These are phyloP conservation scores for Acmispon strigosus DNA, from an alignment of 306 rosid genomes.

Conservation along the genomic window DNA sequence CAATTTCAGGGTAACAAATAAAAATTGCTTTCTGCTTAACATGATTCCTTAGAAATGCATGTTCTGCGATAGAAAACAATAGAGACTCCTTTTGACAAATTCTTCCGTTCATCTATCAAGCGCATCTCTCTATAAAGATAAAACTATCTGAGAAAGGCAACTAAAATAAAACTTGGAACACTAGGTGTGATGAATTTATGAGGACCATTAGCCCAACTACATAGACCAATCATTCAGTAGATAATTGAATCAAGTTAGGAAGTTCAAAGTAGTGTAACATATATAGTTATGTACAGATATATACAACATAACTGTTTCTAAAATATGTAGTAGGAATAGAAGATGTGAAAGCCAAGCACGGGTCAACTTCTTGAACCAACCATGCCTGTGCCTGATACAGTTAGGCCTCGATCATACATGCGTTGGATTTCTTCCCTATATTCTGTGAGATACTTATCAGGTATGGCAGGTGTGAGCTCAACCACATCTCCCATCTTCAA, in stretches of 20 bases:
- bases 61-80: no score
- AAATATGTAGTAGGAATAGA: neutral
- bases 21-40: no score
- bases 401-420: slow-evolving; percentile 70
- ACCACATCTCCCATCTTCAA: slow-evolving; percentile 94
- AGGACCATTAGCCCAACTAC: neutral
- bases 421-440: slow-evolving; percentile 95
- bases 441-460: slow-evolving; percentile 66
- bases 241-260: slow-evolving; percentile 37
- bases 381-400: slow-evolving; percentile 42
- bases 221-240: slow-evolving; percentile 29
- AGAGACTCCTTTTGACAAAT: neutral
- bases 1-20: no score
- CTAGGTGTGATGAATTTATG: neutral
- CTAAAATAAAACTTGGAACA: neutral
- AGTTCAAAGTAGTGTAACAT: slow-evolving; percentile 23
- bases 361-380: slow-evolving; percentile 62
- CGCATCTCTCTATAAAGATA: neutral
- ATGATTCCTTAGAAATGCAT: no score
- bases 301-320: slow-evolving; percentile 22
- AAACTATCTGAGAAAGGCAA: no score
- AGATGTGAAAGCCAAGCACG: neutral
- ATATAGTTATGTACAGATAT: slow-evolving; percentile 42
- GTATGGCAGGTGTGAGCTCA: slow-evolving; percentile 78
- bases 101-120: neutral